phyloP scores from a whole-genome alignment of 768 basidiomycete genomes.

The Bullera alba region DNA sequence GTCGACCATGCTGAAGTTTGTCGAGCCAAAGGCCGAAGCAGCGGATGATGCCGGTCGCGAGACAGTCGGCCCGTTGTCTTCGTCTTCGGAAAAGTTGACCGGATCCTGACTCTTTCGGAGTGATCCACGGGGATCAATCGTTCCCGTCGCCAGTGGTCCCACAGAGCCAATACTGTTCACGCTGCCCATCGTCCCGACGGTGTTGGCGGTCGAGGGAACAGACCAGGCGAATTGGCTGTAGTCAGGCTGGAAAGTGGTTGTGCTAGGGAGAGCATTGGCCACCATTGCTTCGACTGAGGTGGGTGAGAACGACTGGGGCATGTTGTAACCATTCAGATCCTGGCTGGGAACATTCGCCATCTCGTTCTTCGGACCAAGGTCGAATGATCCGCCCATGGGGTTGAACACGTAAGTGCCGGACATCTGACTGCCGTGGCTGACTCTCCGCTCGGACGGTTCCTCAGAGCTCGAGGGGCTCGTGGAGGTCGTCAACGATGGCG shows the following conservation, averaged over 20 bases:
- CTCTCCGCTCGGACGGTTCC: constrained; percentile 20
- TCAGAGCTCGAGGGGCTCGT: constrained; percentile 24
- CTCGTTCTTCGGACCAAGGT: background rate
- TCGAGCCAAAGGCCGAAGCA: constrained; percentile 10
- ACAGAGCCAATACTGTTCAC: no score
- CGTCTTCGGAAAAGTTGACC: background rate
- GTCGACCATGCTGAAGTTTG: constrained; percentile 1
- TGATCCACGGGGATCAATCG: constrained; percentile 15
- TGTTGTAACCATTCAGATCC: background rate
- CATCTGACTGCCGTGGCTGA: constrained; percentile 10
- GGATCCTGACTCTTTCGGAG: no score
- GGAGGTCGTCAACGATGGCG: constrained; percentile 28
- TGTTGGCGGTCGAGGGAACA: background rate
- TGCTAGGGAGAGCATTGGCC: background rate
- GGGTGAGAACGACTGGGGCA: background rate
- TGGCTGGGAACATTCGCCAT: background rate
- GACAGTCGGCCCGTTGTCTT: constrained; percentile 4
- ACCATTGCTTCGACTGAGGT: background rate
- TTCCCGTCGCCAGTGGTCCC: background rate
- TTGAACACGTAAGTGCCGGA: background rate
- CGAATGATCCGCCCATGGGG: background rate
- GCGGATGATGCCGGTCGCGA: constrained; percentile 7
- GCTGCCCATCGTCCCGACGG: background rate
- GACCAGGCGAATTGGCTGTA: background rate
- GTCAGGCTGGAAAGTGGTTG: constrained; percentile 1